Evolutionary conservation across 176 grass and related monocot genomes (phyloP).

Genomic region (Elymus sibiricus): DNA sequence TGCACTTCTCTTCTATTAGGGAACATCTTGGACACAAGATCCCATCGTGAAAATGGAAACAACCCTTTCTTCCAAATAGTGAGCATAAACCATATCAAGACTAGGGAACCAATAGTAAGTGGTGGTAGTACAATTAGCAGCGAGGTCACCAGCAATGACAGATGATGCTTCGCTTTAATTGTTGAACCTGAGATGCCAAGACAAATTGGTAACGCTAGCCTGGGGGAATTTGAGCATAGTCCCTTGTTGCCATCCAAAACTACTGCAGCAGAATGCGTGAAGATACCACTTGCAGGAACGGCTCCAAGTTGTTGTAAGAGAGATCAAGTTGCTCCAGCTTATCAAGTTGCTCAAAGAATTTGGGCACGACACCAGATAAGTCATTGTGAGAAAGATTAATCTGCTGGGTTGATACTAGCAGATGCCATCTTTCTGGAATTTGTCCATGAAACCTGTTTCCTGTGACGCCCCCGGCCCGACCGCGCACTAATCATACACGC

Average conservation of each 20-base stretch:
- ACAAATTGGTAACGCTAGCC: neutral
- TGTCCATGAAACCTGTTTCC: neutral
- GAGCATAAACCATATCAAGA: neutral
- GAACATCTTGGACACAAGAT: neutral
- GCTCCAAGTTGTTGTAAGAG: constrained; percentile 9
- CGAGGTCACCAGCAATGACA: neutral
- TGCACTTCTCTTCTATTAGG: neutral
- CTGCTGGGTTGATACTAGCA: neutral
- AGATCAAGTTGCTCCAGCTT: neutral
- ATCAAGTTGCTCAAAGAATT: neutral
- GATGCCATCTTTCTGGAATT: neutral
- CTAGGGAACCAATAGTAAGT: neutral
- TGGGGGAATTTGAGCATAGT: neutral
- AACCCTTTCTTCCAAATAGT: neutral
- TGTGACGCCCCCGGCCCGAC: too few relatives aligned
- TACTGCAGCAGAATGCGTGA: neutral
- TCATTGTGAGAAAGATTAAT: constrained; percentile 13
- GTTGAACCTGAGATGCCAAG: neutral
- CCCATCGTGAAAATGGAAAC: neutral
- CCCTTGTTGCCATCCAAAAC: neutral
- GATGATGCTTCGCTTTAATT: neutral
- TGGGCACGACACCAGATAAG: neutral
- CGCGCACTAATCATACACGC: too few relatives aligned
- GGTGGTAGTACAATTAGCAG: neutral
- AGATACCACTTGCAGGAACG: neutral